Evolutionary conservation across 331 rosid genomes (phyloP).

Genomic region (Arachis monticola): DNA sequence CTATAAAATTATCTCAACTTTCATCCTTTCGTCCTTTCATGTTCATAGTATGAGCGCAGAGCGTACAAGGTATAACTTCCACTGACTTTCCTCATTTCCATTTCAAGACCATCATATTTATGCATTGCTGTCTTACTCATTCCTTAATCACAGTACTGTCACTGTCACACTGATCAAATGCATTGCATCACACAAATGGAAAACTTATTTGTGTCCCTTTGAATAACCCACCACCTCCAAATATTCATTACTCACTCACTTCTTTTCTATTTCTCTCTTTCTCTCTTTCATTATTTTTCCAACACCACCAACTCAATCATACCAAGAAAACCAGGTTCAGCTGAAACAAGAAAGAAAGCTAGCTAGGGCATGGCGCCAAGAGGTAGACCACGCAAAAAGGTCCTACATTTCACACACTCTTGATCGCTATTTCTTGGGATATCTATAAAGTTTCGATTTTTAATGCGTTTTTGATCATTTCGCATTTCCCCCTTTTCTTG

Average conservation of each 20-base stretch:
- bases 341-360: not conserved
- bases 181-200: too few species aligned
- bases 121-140: too few species aligned
- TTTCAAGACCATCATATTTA: too few species aligned
- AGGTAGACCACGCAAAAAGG: conserved; percentile 36
- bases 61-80: too few species aligned
- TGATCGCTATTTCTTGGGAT: not conserved
- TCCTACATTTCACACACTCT: not conserved
- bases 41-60: too few species aligned
- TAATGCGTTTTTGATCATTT: not conserved
- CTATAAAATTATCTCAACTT: too few species aligned
- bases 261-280: too few species aligned
- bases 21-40: too few species aligned
- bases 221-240: not conserved
- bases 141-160: too few species aligned
- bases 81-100: too few species aligned
- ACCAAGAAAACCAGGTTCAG: not conserved
- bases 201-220: too few species aligned
- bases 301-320: not conserved
- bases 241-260: not conserved
- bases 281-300: not conserved
- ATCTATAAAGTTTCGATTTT: not conserved
- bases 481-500: not conserved
- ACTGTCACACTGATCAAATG: too few species aligned
- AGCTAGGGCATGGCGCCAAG: conserved; percentile 48